Percentiles rank a stretch among this genome's conserved stretches.
Evolutionary conservation across 2,329 filamentous ascomycete species (phyloP).

Genomic region (Aspergillus vadensis): DNA sequence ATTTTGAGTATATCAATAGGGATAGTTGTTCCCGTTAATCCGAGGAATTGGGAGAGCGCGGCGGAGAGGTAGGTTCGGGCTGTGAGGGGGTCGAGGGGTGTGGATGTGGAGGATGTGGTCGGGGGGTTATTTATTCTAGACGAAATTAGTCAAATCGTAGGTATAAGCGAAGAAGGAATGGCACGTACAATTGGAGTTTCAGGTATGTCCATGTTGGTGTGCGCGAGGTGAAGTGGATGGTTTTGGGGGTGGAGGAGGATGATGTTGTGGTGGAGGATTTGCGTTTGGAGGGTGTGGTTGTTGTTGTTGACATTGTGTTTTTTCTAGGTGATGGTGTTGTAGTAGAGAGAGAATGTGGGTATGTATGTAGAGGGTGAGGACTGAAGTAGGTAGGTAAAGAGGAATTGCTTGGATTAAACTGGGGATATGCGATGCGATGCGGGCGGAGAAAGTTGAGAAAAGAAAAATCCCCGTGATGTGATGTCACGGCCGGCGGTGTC

Average conservation of each 20-base stretch:
- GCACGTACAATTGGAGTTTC: conserved; percentile 43
- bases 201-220: conserved; percentile 49
- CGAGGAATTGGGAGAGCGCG: conserved; percentile 51
- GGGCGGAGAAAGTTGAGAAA: conserved; percentile 5
- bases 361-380: neutral
- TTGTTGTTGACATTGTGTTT: neutral
- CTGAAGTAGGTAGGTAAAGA: neutral
- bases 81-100: conserved; percentile 48
- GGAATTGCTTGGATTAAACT: neutral
- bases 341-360: neutral
- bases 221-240: conserved; percentile 42
- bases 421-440: neutral
- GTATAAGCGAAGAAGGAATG: neutral
- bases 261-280: conserved; percentile 24
- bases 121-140: conserved; percentile 1
- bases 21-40: conserved; percentile 49
- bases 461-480: conserved; percentile 27
- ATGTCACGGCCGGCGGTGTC: conserved; percentile 11
- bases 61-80: conserved; percentile 48
- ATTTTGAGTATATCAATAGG: conserved; percentile 51
- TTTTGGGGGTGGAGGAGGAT: conserved; percentile 15
- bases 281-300: conserved; percentile 24
- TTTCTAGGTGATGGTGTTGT: neutral
- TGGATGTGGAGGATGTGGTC: neutral
- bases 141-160: neutral